Evolutionary conservation across 2,329 filamentous ascomycete species (phyloP).

Genomic region (Aspergillus clavatus): DNA sequence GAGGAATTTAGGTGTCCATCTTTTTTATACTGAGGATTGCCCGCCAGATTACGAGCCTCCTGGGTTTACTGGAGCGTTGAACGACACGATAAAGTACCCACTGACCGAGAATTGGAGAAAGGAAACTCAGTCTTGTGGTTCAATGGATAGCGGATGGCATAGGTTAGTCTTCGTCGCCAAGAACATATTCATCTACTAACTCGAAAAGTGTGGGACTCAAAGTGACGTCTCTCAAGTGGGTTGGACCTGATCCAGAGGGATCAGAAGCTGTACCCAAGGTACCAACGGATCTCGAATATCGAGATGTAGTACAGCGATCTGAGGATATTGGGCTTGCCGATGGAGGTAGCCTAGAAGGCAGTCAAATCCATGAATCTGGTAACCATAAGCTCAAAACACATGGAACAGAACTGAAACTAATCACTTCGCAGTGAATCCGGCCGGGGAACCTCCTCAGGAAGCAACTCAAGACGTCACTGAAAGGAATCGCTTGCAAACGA

Average conservation of each 20-base stretch:
- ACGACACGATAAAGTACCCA: constrained; percentile 34
- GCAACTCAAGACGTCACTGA: constrained; percentile 26
- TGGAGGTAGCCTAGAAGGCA: not conserved
- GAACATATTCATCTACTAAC: constrained; percentile 8
- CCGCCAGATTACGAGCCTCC: constrained; percentile 37
- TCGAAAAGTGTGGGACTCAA: constrained; percentile 30
- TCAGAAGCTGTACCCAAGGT: constrained; percentile 23
- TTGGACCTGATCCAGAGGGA: constrained; percentile 18
- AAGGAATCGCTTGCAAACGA: constrained; percentile 26
- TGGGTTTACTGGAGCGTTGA: constrained; percentile 34
- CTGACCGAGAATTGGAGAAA: constrained; percentile 35
- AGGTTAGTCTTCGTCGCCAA: constrained; percentile 22
- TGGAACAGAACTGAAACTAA: not conserved
- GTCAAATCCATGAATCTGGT: not conserved
- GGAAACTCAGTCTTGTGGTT: constrained; percentile 28
- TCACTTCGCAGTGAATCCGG: not conserved
- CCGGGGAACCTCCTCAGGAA: constrained; percentile 2
- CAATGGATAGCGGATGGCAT: constrained; percentile 39
- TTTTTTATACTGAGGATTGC: constrained; percentile 43
- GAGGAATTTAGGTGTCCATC: constrained; percentile 41
- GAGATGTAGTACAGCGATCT: constrained; percentile 18
- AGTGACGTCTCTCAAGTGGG: constrained; percentile 32
- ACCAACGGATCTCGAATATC: constrained; percentile 29
- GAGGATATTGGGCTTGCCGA: constrained; percentile 25
- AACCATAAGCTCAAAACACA: not conserved